A percentile compares a stretch with the other conserved stretches of the same genome.
Conservation (phyloP, 176 grass and related monocot genomes). For the Ensete glaucum region DNA sequence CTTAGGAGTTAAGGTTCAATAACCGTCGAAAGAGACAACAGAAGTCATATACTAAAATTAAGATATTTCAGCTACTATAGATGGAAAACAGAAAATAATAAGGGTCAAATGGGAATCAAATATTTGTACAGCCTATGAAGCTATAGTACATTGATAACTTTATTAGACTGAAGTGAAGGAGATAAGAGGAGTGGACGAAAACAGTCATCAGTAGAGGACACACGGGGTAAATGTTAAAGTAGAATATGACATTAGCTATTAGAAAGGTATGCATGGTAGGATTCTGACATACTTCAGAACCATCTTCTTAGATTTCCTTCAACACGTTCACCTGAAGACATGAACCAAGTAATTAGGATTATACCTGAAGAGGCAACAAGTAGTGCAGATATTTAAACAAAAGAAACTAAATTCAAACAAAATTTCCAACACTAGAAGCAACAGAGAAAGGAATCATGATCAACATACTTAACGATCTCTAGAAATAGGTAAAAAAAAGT, state of each 20-base stretch:
- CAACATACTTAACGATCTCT: background rate
- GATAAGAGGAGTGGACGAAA: too few relatives aligned
- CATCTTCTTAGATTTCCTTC: background rate
- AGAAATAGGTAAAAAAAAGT: background rate
- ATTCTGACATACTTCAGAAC: conserved; percentile 2
- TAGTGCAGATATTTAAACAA: background rate
- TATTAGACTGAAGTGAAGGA: too few relatives aligned
- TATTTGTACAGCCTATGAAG: too few relatives aligned
- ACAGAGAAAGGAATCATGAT: background rate
- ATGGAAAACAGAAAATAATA: too few relatives aligned
- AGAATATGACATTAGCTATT: background rate
- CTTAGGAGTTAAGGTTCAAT: background rate
- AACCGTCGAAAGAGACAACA: background rate
- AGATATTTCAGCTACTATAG: too few relatives aligned
- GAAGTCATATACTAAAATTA: background rate
- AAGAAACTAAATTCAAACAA: background rate
- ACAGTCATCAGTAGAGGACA: background rate
- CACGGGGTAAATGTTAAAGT: background rate
- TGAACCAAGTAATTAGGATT: background rate
- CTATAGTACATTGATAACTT: too few relatives aligned
- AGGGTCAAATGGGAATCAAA: too few relatives aligned
- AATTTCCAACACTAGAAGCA: background rate
- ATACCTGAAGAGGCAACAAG: background rate
- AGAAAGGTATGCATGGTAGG: background rate
- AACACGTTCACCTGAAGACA: background rate